phyloP scores from a whole-genome alignment of 1,139 yeast genomes.

The Insectozyma bohioensis region DNA sequence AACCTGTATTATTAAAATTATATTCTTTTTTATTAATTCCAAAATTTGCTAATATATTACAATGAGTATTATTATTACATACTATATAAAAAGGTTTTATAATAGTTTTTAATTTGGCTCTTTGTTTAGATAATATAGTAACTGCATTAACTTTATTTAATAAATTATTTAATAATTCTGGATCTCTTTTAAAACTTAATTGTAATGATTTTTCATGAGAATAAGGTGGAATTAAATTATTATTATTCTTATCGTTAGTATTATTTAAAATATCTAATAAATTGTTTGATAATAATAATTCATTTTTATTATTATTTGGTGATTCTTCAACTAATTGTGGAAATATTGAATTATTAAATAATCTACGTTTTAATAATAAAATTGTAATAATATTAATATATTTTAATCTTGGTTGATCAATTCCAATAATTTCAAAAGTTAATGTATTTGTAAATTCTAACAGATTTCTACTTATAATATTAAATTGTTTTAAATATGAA shows the following conservation, averaged over 20 bases:
- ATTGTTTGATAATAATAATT: no score
- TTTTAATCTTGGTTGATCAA: conserved; percentile 11
- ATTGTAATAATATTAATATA: conserved; percentile 22
- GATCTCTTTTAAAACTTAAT: conserved; percentile 12
- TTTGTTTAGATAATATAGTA: conserved; percentile 38
- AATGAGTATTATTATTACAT: conserved; percentile 52
- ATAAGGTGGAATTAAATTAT: conserved; percentile 14
- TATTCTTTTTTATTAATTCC: conserved; percentile 23
- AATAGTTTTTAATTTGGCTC: conserved; percentile 36
- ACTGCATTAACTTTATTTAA: conserved; percentile 30
- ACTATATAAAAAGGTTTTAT: conserved; percentile 49
- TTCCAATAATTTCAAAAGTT: conserved; percentile 3
- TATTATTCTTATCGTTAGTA: no score
- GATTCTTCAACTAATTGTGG: conserved; percentile 6
- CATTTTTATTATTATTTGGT: not conserved
- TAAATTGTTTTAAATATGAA: conserved; percentile 21
- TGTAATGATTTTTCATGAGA: conserved; percentile 13
- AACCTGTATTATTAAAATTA: conserved; percentile 6
- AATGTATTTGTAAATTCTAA: conserved; percentile 16
- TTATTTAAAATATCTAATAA: no score
- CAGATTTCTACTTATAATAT: conserved; percentile 23
- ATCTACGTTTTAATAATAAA: conserved; percentile 17
- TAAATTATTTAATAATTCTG: conserved; percentile 14
- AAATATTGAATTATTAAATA: conserved; percentile 10
- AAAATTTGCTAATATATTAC: conserved; percentile 30